Evolutionary conservation across 805 yeast species (phyloP).

Genomic region (Suhomyces sp.): DNA sequence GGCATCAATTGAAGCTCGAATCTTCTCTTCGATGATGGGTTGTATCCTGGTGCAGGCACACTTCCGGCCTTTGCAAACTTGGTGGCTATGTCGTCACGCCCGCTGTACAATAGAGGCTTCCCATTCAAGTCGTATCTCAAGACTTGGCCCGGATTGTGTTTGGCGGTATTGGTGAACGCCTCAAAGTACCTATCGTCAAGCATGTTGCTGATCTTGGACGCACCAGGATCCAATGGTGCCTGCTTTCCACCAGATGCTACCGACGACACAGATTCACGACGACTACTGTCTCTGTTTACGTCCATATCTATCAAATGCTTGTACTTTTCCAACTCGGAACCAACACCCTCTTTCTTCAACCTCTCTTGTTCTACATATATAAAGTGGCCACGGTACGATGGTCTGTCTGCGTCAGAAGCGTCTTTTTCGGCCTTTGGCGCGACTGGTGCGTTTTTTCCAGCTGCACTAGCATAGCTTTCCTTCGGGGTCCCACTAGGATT

Average conservation of each 20-base stretch:
- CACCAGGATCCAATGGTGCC: conserved; percentile 15
- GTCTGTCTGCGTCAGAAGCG: conserved; percentile 25
- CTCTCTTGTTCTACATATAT: conserved; percentile 72
- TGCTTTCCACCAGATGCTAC: conserved; percentile 6
- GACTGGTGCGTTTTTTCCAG: conserved; percentile 12
- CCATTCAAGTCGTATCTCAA: conserved; percentile 82
- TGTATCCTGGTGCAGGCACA: conserved; percentile 59
- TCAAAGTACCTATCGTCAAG: conserved; percentile 78
- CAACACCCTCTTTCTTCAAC: conserved; percentile 51
- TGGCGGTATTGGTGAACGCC: conserved; percentile 69
- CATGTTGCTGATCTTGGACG: conserved; percentile 44
- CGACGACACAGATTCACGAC: conserved; percentile 8
- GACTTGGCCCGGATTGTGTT: conserved; percentile 83
- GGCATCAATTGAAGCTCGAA: conserved; percentile 96
- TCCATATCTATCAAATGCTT: conserved; percentile 53
- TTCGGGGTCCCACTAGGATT: not conserved
- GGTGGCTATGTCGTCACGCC: conserved; percentile 52
- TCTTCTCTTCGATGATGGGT: conserved; percentile 57
- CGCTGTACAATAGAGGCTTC: conserved; percentile 69
- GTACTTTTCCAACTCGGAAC: conserved; percentile 49
- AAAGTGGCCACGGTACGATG: conserved; percentile 62
- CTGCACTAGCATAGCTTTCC: conserved; percentile 14
- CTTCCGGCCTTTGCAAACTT: conserved; percentile 33
- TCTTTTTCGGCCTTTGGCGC: conserved; percentile 7
- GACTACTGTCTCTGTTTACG: conserved; percentile 24